Conservation (phyloP, 176 grass and related monocot species). For the Tuctoria greenei region DNA sequence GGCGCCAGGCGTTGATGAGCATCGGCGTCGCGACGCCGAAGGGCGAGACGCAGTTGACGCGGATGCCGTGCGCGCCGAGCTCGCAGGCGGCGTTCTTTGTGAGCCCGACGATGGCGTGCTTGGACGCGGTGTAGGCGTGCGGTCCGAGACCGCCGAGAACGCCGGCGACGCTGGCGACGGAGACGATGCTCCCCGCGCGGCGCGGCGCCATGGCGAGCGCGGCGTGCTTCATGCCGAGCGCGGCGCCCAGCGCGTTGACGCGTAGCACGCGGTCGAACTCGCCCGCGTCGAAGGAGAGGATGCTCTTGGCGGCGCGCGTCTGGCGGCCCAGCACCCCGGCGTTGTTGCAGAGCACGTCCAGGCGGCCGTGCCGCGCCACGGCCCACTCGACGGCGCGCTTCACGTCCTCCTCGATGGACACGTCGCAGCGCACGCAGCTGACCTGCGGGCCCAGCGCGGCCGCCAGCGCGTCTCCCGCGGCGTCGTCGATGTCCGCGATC, state of each 20-base stretch:
- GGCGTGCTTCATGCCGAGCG: slow-evolving; percentile 60
- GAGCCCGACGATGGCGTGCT: neutral
- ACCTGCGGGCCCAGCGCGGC: too few relatives aligned
- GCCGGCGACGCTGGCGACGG: slow-evolving; percentile 32
- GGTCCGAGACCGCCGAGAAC: neutral
- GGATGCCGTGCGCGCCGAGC: neutral
- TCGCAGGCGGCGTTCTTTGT: neutral
- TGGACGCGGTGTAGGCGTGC: neutral
- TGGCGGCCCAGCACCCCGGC: slow-evolving; percentile 59
- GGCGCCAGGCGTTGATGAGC: slow-evolving; percentile 94
- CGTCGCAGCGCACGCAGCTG: neutral
- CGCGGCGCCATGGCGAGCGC: slow-evolving; percentile 55
- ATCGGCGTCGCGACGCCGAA: slow-evolving; percentile 34
- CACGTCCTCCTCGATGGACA: neutral
- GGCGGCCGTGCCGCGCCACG: slow-evolving; percentile 36
- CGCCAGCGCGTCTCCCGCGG: slow-evolving; percentile 23
- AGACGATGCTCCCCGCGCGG: slow-evolving; percentile 50
- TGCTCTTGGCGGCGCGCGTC: too few relatives aligned
- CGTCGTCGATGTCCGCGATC: slow-evolving; percentile 58
- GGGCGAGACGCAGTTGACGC: slow-evolving; percentile 15
- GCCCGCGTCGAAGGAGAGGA: too few relatives aligned
- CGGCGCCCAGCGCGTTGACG: slow-evolving; percentile 32
- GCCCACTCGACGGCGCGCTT: slow-evolving; percentile 19
- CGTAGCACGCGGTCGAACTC: slow-evolving; percentile 48
- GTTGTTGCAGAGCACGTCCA: slow-evolving; percentile 72